Conservation (phyloP, 441 rosid genomes). For the Eruca vesicaria region DNA sequence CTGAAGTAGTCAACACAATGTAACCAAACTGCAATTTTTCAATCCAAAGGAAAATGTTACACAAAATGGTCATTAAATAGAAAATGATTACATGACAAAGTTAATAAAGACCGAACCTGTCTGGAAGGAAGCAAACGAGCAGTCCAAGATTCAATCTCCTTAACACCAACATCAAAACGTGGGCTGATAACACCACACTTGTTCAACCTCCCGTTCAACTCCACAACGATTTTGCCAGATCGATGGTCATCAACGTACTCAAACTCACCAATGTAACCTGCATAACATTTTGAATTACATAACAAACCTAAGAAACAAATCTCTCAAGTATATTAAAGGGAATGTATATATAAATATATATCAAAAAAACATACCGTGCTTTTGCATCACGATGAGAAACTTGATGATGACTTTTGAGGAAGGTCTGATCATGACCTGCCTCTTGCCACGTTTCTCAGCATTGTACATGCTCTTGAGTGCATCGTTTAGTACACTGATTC, state of each 20-base stretch:
- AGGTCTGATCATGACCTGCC: slow-evolving; percentile 72
- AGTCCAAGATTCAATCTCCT: slow-evolving; percentile 69
- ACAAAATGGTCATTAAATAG: not conserved
- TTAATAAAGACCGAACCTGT: slow-evolving; percentile 38
- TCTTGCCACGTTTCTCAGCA: slow-evolving; percentile 67
- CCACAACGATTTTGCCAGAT: slow-evolving; percentile 64
- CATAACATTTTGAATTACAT: not conserved
- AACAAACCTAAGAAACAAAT: not conserved
- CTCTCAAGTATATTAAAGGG: not conserved
- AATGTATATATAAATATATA: not conserved
- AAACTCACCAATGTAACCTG: slow-evolving; percentile 70
- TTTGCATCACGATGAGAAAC: slow-evolving; percentile 68
- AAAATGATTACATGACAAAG: not conserved
- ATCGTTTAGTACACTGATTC: slow-evolving; percentile 63
- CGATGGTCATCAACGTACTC: slow-evolving; percentile 71
- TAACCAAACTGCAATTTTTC: slow-evolving; percentile 54
- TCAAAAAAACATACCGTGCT: slow-evolving; percentile 48
- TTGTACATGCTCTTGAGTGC: slow-evolving; percentile 71
- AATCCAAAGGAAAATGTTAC: no score
- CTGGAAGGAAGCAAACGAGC: slow-evolving; percentile 65
- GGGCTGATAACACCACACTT: slow-evolving; percentile 65
- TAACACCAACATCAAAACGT: slow-evolving; percentile 66
- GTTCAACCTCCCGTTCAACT: slow-evolving; percentile 61
- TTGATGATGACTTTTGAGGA: slow-evolving; percentile 65
- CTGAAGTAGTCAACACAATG: slow-evolving; percentile 63